Conservation (phyloP, 805 yeast genomes). For the Kregervanrija fluxuum region DNA sequence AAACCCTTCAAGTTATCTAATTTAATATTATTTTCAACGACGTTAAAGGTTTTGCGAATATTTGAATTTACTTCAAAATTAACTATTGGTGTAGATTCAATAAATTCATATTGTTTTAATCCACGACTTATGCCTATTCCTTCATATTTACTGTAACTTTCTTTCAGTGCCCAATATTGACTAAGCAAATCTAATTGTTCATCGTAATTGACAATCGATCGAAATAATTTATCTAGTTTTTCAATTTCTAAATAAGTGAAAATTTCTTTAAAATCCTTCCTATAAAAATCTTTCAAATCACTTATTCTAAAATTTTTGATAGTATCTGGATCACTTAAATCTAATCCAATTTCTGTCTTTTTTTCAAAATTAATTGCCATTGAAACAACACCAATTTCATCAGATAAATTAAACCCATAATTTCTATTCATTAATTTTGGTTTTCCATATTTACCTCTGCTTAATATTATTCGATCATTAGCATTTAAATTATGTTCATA, state of each 20-base stretch:
- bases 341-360: constrained; percentile 35
- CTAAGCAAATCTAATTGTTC: constrained; percentile 32
- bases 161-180: constrained; percentile 74
- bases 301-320: constrained; percentile 15
- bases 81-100: constrained; percentile 18
- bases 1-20: background rate
- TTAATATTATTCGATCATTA: constrained; percentile 20
- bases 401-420: constrained; percentile 50
- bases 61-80: background rate
- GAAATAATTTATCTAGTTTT: constrained; percentile 20
- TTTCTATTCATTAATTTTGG: constrained; percentile 34
- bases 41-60: background rate
- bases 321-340: constrained; percentile 35
- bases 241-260: constrained; percentile 21
- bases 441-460: constrained; percentile 44
- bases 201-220: background rate
- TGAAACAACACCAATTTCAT: constrained; percentile 44
- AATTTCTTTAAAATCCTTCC: constrained; percentile 21
- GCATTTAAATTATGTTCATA: constrained; percentile 9
- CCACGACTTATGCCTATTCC: constrained; percentile 50
- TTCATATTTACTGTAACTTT: constrained; percentile 58
- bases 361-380: constrained; percentile 33
- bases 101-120: constrained; percentile 19
- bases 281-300: constrained; percentile 16
- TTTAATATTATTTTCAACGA: background rate